phyloP scores from a whole-genome alignment of 164 flowering plant genomes.

The Vitis rotundifolia region DNA sequence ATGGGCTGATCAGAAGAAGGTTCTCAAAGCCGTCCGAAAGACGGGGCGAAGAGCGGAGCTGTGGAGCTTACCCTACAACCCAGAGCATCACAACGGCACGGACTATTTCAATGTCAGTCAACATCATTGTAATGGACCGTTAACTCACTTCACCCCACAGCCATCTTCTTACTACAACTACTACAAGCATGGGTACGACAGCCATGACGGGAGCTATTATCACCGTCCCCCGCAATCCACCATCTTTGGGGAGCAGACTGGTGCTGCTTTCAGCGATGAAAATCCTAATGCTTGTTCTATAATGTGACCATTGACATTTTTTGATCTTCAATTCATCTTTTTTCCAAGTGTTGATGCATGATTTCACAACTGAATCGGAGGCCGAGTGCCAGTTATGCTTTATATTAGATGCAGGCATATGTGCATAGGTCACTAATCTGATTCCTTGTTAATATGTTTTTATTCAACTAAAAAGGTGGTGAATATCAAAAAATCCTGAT shows the following conservation, averaged over 20 bases:
- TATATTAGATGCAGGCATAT: too few relatives aligned
- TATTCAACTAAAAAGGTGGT: too few relatives aligned
- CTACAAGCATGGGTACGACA: constrained; percentile 66
- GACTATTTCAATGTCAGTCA: constrained; percentile 25
- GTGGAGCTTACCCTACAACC: constrained; percentile 72
- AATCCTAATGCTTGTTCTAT: constrained; percentile 66
- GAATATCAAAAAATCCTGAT: too few relatives aligned
- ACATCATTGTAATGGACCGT: constrained; percentile 32
- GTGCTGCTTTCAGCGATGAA: constrained; percentile 67
- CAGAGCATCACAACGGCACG: constrained; percentile 29
- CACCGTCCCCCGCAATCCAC: constrained; percentile 35
- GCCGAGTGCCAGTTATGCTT: too few relatives aligned
- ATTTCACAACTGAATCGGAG: too few relatives aligned
- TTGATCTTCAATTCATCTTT: too few relatives aligned
- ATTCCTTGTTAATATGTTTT: too few relatives aligned
- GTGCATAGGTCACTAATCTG: too few relatives aligned
- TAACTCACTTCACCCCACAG: constrained; percentile 20
- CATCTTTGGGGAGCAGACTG: constrained; percentile 37
- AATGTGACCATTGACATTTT: constrained; percentile 41
- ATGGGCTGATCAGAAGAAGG: constrained; percentile 62
- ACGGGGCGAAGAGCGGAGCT: constrained; percentile 79
- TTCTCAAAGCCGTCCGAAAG: constrained; percentile 57
- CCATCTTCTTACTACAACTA: constrained; percentile 65
- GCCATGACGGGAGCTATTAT: constrained; percentile 37
- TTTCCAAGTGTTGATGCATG: too few relatives aligned